Base-by-base conservation (phyloP, 495 filamentous ascomycete genomes). In the Letharia lupina region DNA sequence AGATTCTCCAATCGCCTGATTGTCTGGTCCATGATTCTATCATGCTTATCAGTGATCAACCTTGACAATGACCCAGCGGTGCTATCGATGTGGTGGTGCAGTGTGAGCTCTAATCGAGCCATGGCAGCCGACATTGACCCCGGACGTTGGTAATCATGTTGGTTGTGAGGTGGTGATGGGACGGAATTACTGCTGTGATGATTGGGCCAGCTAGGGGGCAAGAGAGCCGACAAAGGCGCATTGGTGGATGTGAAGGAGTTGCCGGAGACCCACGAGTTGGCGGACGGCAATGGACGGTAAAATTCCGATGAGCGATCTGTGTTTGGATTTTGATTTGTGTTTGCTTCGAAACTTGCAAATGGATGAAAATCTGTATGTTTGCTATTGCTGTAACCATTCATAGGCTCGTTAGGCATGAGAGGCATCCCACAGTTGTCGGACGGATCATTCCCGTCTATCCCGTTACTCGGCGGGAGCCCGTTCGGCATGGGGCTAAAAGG, bases 11-110 rank as follows among this genome's bases (percentile, higher is more conserved):
- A 13, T 33, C 65, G 57, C 37, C 67, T 50, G 16, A 71, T 45
- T 5, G 70, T 54, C 41, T 67, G 67, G 41, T 73, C 71, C 59
- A 71, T 64, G 11, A 63, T 47, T 28, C 59, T 65, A 37, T 73
- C 71, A 40, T 69, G 59, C 37, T 73, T 69, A n/a, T 73, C 69
- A 13, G 42, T 68, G 31, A 69, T 65, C 47, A 69, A 41, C 35
- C 69, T 62, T 52, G 70, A 67, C 18, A 73, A 56, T 31, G 63
- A 63, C 16, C 62, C n/a, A 58, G 70, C 66, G 42, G 59, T 62
- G 56, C 28, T 67, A 31, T 71, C 69, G 33, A 73, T 48, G 60
- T 73, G 71, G 60, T 73, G 71, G 60, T 73, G 71, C 15, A 73
- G n/a, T 11, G 65, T 70, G 20, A 71, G 54, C 41, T 73, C 71